These are phyloP conservation scores for Leccinum boreale DNA, from an alignment of 768 basidiomycete species.

Conservation along the genomic window DNA sequence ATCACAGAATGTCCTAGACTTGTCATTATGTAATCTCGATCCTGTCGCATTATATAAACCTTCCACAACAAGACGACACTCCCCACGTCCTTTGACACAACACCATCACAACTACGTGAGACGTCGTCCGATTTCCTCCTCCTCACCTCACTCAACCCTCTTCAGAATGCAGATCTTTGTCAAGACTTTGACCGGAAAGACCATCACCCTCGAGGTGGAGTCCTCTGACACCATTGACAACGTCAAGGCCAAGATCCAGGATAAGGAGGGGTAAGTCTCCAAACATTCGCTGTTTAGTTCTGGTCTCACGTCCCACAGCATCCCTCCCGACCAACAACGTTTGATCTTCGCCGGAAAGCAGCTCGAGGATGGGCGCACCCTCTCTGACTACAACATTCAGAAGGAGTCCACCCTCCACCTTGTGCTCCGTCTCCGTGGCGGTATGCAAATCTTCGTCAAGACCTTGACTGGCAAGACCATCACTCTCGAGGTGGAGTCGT, in stretches of 20 bases:
- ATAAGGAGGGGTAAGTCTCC: conserved; percentile 54
- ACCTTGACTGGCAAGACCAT: conserved; percentile 88
- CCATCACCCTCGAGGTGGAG: conserved; percentile 44
- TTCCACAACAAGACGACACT: not conserved
- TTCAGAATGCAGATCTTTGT: conserved; percentile 63
- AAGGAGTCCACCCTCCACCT: conserved; percentile 91
- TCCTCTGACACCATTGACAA: conserved; percentile 28
- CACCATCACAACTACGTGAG: conserved; percentile 1
- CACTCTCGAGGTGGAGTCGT: conserved; percentile 86
- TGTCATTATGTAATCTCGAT: conserved; percentile 8
- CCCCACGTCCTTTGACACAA: not conserved
- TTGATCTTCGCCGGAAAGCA: conserved; percentile 97
- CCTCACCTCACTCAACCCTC: not conserved
- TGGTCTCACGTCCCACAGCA: conserved; percentile 32
- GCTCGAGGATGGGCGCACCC: conserved; percentile 89
- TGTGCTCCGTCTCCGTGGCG: conserved; percentile 88
- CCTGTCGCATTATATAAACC: conserved; percentile 19
- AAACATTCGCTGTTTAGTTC: accelerated
- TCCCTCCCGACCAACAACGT: conserved; percentile 89
- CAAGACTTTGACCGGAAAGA: conserved; percentile 88
- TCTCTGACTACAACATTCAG: conserved; percentile 91
- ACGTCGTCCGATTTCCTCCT: too few relatives aligned
- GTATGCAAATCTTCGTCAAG: conserved; percentile 85
- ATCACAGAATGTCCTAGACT: not conserved
- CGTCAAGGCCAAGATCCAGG: conserved; percentile 51